These are phyloP conservation scores for Aspergillus sergii DNA, from an alignment of 2,329 filamentous ascomycete species.

Conservation along the genomic window DNA sequence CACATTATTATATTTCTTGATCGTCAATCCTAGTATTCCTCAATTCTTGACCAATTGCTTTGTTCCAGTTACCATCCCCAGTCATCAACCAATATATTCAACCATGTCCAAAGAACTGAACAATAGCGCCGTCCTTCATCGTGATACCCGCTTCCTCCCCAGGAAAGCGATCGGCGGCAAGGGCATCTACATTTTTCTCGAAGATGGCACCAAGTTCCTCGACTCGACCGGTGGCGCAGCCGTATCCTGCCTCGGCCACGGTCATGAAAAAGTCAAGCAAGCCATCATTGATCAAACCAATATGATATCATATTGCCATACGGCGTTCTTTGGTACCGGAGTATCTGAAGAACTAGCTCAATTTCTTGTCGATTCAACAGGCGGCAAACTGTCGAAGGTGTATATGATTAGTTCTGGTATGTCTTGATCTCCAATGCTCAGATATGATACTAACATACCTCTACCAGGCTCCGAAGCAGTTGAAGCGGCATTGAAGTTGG, in stretches of 20 bases:
- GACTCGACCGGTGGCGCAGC: slow-evolving; percentile 75
- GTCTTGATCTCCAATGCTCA: neutral
- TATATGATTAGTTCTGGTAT: slow-evolving; percentile 63
- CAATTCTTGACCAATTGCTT: neutral
- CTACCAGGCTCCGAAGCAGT: slow-evolving; percentile 66
- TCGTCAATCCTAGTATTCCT: neutral
- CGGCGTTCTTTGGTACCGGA: slow-evolving; percentile 59
- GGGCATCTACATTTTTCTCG: slow-evolving; percentile 56
- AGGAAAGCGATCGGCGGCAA: slow-evolving; percentile 51
- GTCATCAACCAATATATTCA: neutral
- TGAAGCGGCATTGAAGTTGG: slow-evolving; percentile 69
- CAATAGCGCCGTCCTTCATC: slow-evolving; percentile 52
- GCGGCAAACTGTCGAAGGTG: slow-evolving; percentile 55
- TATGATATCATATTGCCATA: slow-evolving; percentile 61
- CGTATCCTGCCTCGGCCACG: slow-evolving; percentile 71
- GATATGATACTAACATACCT: neutral
- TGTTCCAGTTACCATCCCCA: neutral
- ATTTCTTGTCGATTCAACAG: slow-evolving; percentile 54
- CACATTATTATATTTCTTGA: neutral
- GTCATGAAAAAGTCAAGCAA: slow-evolving; percentile 60
- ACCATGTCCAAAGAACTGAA: neutral
- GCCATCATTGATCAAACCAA: slow-evolving; percentile 64
- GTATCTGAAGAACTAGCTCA: slow-evolving; percentile 57
- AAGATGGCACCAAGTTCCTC: slow-evolving; percentile 63
- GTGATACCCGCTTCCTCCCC: slow-evolving; percentile 52